Evolutionary conservation across 768 basidiomycete genomes (phyloP).

Genomic region (Suillus clintonianus): DNA sequence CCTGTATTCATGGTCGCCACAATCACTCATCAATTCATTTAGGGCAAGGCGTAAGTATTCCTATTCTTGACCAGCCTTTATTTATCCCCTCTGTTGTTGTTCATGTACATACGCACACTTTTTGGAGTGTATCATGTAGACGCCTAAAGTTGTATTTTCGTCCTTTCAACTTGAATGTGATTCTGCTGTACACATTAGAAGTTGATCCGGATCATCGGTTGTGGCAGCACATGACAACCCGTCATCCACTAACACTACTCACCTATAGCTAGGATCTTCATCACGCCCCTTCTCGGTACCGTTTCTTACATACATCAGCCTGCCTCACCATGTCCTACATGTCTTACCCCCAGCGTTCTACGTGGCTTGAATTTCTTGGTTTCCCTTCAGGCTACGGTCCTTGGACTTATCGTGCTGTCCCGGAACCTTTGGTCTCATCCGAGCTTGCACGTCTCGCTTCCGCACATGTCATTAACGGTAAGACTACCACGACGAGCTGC

Average conservation of each 20-base stretch:
- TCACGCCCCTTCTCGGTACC: neutral
- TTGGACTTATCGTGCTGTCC: slow-evolving; percentile 30
- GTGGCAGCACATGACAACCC: neutral
- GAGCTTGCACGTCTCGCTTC: slow-evolving; percentile 43
- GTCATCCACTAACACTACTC: neutral
- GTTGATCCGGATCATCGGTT: neutral
- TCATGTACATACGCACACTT: neutral
- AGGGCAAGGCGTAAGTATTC: neutral
- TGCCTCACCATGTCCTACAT: neutral
- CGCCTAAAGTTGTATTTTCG: neutral
- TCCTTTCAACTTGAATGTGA: neutral
- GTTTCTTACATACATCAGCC: neutral
- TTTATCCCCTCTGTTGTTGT: neutral
- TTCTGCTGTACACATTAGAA: neutral
- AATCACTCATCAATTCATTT: neutral
- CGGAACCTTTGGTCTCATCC: slow-evolving; percentile 42
- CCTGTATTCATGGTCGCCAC: too few relatives aligned
- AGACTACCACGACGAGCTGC: slow-evolving; percentile 34
- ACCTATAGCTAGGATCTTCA: neutral
- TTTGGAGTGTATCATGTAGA: neutral
- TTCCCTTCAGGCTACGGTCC: slow-evolving; percentile 15
- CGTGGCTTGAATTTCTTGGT: neutral
- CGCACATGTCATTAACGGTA: slow-evolving; percentile 24
- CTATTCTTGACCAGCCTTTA: neutral
- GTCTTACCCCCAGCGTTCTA: slow-evolving; percentile 1